These are phyloP conservation scores for Aspergillus steynii DNA, from an alignment of 495 filamentous ascomycete species.

Conservation along the genomic window DNA sequence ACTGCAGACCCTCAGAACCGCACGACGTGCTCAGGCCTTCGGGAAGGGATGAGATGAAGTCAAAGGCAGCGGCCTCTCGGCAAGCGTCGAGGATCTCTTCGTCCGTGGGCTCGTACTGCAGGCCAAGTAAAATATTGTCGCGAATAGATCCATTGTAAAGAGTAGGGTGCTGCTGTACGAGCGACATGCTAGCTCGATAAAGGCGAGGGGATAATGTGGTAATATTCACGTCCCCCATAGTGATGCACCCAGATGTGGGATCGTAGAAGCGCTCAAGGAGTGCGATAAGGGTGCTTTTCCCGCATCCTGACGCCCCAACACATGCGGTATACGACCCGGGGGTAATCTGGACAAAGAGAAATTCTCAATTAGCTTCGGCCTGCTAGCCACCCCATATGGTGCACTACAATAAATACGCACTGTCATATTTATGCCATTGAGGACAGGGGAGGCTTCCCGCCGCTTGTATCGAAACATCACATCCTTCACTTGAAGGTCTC, in stretches of 20 bases:
- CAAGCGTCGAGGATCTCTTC: background rate
- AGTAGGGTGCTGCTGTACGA: constrained; percentile 65
- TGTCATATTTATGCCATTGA: constrained; percentile 29
- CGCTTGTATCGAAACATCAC: constrained; percentile 14
- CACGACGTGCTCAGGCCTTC: background rate
- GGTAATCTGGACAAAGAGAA: constrained; percentile 39
- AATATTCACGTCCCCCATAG: constrained; percentile 51
- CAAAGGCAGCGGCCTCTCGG: background rate
- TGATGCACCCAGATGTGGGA: constrained; percentile 47
- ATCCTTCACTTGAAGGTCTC: constrained; percentile 4
- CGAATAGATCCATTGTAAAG: constrained; percentile 72
- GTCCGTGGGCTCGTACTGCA: constrained; percentile 18
- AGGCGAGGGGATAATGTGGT: constrained; percentile 37
- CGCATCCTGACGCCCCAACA: constrained; percentile 64
- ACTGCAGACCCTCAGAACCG: background rate
- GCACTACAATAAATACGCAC: constrained; percentile 39
- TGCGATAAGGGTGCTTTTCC: constrained; percentile 63
- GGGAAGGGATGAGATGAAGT: background rate
- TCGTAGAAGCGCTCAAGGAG: constrained; percentile 62
- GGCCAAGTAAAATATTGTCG: constrained; percentile 61
- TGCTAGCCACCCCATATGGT: too few species aligned
- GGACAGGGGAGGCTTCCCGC: background rate
- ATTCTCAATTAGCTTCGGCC: background rate
- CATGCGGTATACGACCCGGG: constrained; percentile 62
- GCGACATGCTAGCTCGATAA: constrained; percentile 21